Base-by-base conservation (phyloP, 495 filamentous ascomycete genomes). In the Lindgomyces ingoldianus region DNA sequence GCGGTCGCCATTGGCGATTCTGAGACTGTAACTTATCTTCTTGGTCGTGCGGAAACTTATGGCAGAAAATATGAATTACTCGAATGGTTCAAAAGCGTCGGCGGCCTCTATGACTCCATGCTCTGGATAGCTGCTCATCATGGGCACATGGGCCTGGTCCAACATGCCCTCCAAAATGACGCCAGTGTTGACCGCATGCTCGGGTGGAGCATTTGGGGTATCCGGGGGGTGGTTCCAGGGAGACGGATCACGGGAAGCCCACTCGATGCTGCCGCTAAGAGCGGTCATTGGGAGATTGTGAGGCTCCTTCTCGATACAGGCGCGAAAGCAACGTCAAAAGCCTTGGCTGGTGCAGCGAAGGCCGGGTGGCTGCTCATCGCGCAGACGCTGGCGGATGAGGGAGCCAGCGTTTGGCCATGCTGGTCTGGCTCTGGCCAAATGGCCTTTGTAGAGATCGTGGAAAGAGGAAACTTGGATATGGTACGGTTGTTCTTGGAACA, bases 201-300 rank as follows among this genome's bases (percentile, higher is more conserved):
- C 10, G n/a, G 21, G 16, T 49, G 46, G 46, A 22, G 8, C 27
- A 3, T 49, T 18, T 46, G 44, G 44, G n/a, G 44, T 46, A 21
- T 49, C 4, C 22, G 46, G 18, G 46, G 46, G 4, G 49, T 52
- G 2, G 24, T 52, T 9, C 22, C 21, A 1, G 27, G 16, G 24
- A 30, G 49, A 52, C 10, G 25, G 12, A 6, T 39, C 6, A 27
- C 49, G 10, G 8, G 18, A 12, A 52, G 49, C 18, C 24, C 49
- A 10, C 49, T 52, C 49, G 49, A 30, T 6, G 27, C 29, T 29
- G 49, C 49, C 4, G 49, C 49, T 27, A 27, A 52, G 49, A 52
- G 49, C 26, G 49, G 49, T 16, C 49, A 52, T n/a, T 27, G 18
- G 9, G 3, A 4, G 11, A 52, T 52, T 11, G 49, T 52, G 22